Conservation (phyloP, 768 basidiomycete genomes). For the Holtermannia corniformis region DNA sequence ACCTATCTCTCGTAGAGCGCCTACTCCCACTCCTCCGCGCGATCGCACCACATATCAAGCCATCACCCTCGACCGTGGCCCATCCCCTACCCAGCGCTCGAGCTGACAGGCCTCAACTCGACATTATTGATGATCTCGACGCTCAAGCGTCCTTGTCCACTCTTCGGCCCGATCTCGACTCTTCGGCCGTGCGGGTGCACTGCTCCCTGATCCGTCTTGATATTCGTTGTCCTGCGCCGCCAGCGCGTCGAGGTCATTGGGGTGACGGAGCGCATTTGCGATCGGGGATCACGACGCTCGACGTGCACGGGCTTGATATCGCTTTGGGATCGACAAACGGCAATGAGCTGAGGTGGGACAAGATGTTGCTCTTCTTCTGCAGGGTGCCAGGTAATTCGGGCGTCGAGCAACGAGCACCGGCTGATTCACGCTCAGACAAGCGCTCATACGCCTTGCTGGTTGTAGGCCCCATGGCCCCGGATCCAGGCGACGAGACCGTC, state of each 20-base stretch:
- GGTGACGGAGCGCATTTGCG: slow-evolving; percentile 49
- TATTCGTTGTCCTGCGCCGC: slow-evolving; percentile 57
- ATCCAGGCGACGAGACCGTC: slow-evolving; percentile 14
- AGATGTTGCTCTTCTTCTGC: slow-evolving; percentile 31
- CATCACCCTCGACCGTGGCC: slow-evolving; percentile 2
- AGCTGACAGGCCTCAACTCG: slow-evolving; percentile 18
- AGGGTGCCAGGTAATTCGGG: slow-evolving; percentile 27
- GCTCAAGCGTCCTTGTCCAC: slow-evolving; percentile 41
- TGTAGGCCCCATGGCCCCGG: slow-evolving; percentile 30
- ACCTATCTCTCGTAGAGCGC: slow-evolving; percentile 47
- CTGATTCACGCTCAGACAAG: slow-evolving; percentile 19
- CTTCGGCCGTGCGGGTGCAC: slow-evolving; percentile 34
- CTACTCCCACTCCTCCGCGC: slow-evolving; percentile 46
- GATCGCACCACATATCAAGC: slow-evolving; percentile 14
- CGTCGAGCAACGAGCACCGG: no score
- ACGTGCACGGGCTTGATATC: slow-evolving; percentile 17
- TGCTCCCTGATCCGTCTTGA: slow-evolving; percentile 58
- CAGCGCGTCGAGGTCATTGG: slow-evolving; percentile 49
- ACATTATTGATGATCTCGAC: slow-evolving; percentile 55
- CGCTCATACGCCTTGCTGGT: slow-evolving; percentile 30
- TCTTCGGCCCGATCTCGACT: no score
- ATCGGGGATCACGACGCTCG: slow-evolving; percentile 33
- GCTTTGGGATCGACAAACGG: background rate
- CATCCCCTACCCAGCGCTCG: background rate
- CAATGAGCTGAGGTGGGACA: slow-evolving; percentile 21